Evolutionary conservation across 2,329 filamentous ascomycete species (phyloP).

Genomic region (Cadophora malorum): DNA sequence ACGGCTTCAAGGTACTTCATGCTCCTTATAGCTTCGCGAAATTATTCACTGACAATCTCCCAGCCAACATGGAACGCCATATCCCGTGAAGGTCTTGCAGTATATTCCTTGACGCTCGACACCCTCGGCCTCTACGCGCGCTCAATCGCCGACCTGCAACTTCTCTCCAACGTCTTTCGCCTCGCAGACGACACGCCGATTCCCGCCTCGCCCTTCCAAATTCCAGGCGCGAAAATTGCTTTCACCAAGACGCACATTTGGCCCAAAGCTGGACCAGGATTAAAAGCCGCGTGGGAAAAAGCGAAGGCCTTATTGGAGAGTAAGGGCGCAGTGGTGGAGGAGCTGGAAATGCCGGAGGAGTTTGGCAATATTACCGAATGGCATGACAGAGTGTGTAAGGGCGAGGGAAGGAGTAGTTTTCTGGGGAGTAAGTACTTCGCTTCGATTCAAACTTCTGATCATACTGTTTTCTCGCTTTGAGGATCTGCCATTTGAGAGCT

Average conservation of each 20-base stretch:
- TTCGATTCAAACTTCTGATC: too few species aligned
- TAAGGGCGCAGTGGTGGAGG: constrained; percentile 61
- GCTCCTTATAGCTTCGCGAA: neutral
- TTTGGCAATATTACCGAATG: constrained; percentile 58
- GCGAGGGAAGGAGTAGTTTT: constrained; percentile 61
- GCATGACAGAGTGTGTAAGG: constrained; percentile 57
- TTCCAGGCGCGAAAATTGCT: constrained; percentile 60
- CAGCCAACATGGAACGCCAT: constrained; percentile 68
- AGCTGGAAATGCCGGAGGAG: constrained; percentile 58
- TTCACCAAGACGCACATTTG: constrained; percentile 61
- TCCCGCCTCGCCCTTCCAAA: constrained; percentile 37
- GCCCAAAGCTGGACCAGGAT: constrained; percentile 53
- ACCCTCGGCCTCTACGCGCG: constrained; percentile 68
- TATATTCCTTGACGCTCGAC: constrained; percentile 65
- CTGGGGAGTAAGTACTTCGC: constrained; percentile 44
- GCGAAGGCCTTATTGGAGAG: constrained; percentile 49
- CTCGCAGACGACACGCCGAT: constrained; percentile 57
- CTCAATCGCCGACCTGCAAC: constrained; percentile 61
- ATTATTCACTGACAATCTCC: neutral
- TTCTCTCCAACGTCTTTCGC: constrained; percentile 60
- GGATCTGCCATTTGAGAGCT: neutral
- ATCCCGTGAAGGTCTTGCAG: constrained; percentile 65
- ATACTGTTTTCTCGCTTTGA: too few species aligned
- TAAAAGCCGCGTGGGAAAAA: constrained; percentile 50
- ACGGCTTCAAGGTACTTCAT: constrained; percentile 58